A percentile compares a stretch with the other conserved stretches of the same genome.
phyloP scores from a whole-genome alignment of 2,329 filamentous ascomycete genomes.

The Akanthomyces uredinophilus region DNA sequence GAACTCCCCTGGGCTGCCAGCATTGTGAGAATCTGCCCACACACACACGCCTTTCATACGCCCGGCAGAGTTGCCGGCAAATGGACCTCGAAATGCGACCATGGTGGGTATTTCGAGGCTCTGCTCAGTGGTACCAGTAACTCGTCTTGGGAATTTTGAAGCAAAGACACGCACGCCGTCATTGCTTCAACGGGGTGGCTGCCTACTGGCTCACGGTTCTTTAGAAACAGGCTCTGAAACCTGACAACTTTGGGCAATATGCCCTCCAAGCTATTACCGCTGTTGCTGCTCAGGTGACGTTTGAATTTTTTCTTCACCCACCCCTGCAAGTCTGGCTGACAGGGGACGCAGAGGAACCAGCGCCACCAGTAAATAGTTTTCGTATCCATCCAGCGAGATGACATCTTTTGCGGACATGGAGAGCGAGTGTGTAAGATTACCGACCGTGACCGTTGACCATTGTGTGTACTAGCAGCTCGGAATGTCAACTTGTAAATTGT shows the following conservation, averaged over 20 bases:
- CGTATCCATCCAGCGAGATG: constrained; percentile 4
- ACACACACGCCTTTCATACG: not conserved
- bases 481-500: too few species aligned
- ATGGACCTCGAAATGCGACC: constrained; percentile 8
- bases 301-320: not conserved
- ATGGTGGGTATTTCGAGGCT: constrained; percentile 5
- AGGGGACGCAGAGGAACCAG: not conserved
- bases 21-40: not conserved
- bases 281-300: constrained; percentile 8
- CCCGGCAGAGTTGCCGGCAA: constrained; percentile 11
- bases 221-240: not conserved
- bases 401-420: not conserved
- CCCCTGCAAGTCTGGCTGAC: not conserved
- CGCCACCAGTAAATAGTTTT: constrained; percentile 3
- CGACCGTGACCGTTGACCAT: not conserved
- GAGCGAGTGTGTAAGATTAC: not conserved
- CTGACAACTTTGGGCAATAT: not conserved
- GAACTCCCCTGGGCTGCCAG: not conserved
- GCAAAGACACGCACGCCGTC: not conserved
- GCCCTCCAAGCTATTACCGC: not conserved
- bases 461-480: too few species aligned
- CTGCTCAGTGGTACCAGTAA: not conserved
- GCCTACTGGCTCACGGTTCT: not conserved
- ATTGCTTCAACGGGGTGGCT: not conserved
- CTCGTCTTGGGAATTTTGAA: not conserved